phyloP scores from a whole-genome alignment of 1,284 basidiomycete species.

The Ganoderma multipileum region DNA sequence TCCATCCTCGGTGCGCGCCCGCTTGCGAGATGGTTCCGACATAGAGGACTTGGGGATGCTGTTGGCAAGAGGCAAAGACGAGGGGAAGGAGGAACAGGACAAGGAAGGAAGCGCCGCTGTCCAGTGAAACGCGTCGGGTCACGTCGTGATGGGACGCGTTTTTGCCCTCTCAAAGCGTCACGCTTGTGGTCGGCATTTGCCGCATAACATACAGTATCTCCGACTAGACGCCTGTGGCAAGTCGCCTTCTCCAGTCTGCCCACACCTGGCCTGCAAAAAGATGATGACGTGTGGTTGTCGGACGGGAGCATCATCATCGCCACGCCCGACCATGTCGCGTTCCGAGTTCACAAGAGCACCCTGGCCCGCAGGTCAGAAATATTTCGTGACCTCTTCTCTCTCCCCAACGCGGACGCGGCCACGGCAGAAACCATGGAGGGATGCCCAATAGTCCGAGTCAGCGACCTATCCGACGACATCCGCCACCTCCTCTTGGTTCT shows the following conservation, averaged over 20 bases:
- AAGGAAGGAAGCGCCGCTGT: too few species aligned
- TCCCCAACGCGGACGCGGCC: neutral
- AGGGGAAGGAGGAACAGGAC: too few species aligned
- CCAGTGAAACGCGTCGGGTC: neutral
- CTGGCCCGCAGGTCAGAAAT: neutral
- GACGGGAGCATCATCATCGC: constrained; percentile 32
- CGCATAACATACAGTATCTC: too few species aligned
- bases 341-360: constrained; percentile 3
- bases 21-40: too few species aligned
- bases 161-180: too few species aligned
- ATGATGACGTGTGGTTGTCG: constrained; percentile 19
- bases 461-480: neutral
- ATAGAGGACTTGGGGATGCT: too few species aligned
- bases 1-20: too few species aligned
- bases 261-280: neutral
- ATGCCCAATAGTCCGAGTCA: neutral
- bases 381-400: constrained; percentile 2
- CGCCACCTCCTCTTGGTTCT: neutral
- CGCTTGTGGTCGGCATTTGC: too few species aligned
- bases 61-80: too few species aligned
- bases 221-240: too few species aligned
- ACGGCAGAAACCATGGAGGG: neutral
- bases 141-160: neutral
- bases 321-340: neutral
- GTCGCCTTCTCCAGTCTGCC: neutral